Conservation (phyloP, 345 rosid genomes). For the Dipteronia sinensis region DNA sequence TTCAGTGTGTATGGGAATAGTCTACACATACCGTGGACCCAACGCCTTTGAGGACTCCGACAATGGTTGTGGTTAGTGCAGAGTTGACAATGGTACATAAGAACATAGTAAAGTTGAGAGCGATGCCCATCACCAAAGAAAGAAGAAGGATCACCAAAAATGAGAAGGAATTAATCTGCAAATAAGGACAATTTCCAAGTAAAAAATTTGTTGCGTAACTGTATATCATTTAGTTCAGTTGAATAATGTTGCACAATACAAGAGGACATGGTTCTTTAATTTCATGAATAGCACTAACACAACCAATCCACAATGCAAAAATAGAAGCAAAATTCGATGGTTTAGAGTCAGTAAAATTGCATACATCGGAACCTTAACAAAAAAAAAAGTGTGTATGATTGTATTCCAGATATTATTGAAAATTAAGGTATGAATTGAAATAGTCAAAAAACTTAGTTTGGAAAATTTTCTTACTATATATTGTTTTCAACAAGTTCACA, state of each 20-base stretch:
- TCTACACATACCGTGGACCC: constrained; percentile 77
- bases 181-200: constrained; percentile 22
- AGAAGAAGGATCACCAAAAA: constrained; percentile 65
- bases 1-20: neutral
- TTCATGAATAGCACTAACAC: neutral
- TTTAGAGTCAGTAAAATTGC: neutral
- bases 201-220: constrained; percentile 4
- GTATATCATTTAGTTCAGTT: neutral
- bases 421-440: neutral
- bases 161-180: constrained; percentile 76
- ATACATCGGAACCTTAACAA: neutral
- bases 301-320: neutral
- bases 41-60: constrained; percentile 97
- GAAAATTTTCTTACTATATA: neutral
- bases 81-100: constrained; percentile 96
- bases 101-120: constrained; percentile 96
- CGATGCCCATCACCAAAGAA: constrained; percentile 91
- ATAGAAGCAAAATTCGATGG: neutral
- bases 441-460: neutral
- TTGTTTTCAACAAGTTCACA: neutral
- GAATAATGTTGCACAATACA: neutral
- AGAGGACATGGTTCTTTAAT: neutral
- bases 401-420: neutral
- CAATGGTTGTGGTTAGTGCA: constrained; percentile 94
- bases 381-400: neutral